Evolutionary conservation across 441 rosid species (phyloP).

Genomic region (Populus hybrid): DNA sequence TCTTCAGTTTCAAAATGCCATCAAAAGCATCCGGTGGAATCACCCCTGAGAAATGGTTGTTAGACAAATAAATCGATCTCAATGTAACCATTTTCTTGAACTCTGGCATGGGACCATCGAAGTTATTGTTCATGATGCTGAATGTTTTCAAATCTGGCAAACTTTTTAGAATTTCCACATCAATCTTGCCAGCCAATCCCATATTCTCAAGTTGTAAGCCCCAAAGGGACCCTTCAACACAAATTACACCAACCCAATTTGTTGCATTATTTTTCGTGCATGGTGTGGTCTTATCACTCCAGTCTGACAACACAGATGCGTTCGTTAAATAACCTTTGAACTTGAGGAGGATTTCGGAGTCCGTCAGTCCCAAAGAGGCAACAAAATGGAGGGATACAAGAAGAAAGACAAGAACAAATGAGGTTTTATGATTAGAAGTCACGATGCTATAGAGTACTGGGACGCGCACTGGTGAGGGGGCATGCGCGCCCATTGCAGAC

Average conservation of each 20-base stretch:
- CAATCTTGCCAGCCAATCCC: slow-evolving; percentile 49
- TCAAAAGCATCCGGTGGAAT: slow-evolving; percentile 50
- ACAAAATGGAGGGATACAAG: slow-evolving; percentile 10
- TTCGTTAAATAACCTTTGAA: slow-evolving; percentile 50
- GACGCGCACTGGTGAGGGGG: slow-evolving; percentile 40
- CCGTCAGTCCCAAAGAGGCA: slow-evolving; percentile 26
- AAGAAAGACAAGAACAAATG: not conserved
- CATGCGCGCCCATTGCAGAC: slow-evolving; percentile 50
- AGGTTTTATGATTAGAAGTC: not conserved
- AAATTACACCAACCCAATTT: slow-evolving; percentile 61
- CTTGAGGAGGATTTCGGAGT: slow-evolving; percentile 42
- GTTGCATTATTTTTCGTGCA: slow-evolving; percentile 32
- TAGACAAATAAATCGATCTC: slow-evolving; percentile 51
- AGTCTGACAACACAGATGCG: slow-evolving; percentile 29
- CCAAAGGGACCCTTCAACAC: slow-evolving; percentile 38
- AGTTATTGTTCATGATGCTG: slow-evolving; percentile 52
- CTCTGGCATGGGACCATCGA: slow-evolving; percentile 51
- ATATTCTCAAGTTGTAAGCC: slow-evolving; percentile 55
- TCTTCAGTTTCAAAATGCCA: slow-evolving; percentile 58
- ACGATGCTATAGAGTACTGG: slow-evolving; percentile 17
- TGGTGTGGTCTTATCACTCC: slow-evolving; percentile 24
- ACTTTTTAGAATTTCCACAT: slow-evolving; percentile 28
- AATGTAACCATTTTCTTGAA: slow-evolving; percentile 43
- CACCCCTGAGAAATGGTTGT: slow-evolving; percentile 50
- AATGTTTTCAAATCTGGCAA: slow-evolving; percentile 45